phyloP scores from a whole-genome alignment of 805 yeast species.

The Starmerella bombicola region DNA sequence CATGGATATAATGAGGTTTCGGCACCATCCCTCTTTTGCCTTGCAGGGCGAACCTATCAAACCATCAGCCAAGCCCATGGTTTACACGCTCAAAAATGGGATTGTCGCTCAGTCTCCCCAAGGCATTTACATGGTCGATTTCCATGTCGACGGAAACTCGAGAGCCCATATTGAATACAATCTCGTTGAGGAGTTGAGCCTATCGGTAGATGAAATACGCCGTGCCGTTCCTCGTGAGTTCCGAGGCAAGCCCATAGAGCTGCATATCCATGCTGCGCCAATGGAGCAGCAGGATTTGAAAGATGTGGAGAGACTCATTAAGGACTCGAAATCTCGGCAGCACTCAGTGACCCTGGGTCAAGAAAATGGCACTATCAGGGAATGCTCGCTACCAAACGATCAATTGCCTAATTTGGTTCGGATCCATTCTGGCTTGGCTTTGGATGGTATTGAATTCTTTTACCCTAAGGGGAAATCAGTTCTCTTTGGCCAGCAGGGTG shows the following conservation, averaged over 20 bases:
- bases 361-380: conserved; percentile 17
- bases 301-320: conserved; percentile 34
- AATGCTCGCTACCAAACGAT: conserved; percentile 15
- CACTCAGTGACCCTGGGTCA: conserved; percentile 15
- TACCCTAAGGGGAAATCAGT: conserved; percentile 26
- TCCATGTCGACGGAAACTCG: conserved; percentile 45
- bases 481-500: conserved; percentile 32
- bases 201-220: conserved; percentile 40
- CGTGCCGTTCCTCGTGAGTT: conserved; percentile 29
- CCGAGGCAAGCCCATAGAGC: conserved; percentile 31
- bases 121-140: conserved; percentile 67
- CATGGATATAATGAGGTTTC: conserved; percentile 61
- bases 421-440: conserved; percentile 59
- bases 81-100: conserved; percentile 38
- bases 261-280: conserved; percentile 22
- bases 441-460: conserved; percentile 64
- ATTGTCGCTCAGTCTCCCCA: conserved; percentile 40
- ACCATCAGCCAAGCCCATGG: conserved; percentile 32
- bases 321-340: conserved; percentile 6
- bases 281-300: conserved; percentile 42
- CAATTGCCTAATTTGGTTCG: conserved; percentile 34
- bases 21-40: conserved; percentile 69
- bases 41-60: conserved; percentile 37
- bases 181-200: conserved; percentile 46
- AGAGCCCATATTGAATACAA: conserved; percentile 48